Evolutionary conservation across 441 rosid genomes (phyloP).

Genomic region (Adansonia madagascariensis): DNA sequence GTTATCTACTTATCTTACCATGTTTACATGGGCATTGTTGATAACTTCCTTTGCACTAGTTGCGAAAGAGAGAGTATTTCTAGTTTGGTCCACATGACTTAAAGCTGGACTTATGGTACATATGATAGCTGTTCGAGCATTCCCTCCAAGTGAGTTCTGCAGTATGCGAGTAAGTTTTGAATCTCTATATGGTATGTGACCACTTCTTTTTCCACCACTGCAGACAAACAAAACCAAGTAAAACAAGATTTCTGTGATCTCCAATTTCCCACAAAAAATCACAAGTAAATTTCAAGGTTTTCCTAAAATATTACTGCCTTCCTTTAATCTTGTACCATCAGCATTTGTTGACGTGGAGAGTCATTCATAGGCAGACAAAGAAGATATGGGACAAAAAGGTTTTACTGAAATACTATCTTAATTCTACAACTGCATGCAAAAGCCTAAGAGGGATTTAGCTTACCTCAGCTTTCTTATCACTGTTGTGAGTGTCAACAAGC

Average conservation of each 20-base stretch:
- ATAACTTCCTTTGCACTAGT: constrained; percentile 91
- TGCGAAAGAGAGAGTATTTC: constrained; percentile 83
- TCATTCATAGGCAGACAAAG: constrained; percentile 6
- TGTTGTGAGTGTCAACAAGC: constrained; percentile 85
- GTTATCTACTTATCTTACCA: constrained; percentile 55
- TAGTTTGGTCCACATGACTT: constrained; percentile 87
- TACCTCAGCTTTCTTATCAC: constrained; percentile 95
- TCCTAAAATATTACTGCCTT: no score
- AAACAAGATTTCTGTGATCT: not conserved
- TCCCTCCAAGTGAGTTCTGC: constrained; percentile 95
- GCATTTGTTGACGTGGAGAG: not conserved
- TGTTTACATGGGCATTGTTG: constrained; percentile 81
- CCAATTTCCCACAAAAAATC: not conserved
- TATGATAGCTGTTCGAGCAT: constrained; percentile 92
- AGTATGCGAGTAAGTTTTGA: constrained; percentile 92
- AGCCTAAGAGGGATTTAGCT: constrained; percentile 28
- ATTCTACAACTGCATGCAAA: constrained; percentile 5
- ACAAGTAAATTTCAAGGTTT: not conserved
- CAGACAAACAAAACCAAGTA: constrained; percentile 31
- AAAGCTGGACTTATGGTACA: constrained; percentile 91
- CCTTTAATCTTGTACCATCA: no score
- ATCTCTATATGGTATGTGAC: constrained; percentile 88
- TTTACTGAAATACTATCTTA: constrained; percentile 12
- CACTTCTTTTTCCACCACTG: constrained; percentile 68
- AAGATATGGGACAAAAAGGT: not conserved